A percentile compares a stretch with the other conserved stretches of the same genome.
Conservation (phyloP, 495 filamentous ascomycete species). For the Staphylotrichum longicolle region DNA sequence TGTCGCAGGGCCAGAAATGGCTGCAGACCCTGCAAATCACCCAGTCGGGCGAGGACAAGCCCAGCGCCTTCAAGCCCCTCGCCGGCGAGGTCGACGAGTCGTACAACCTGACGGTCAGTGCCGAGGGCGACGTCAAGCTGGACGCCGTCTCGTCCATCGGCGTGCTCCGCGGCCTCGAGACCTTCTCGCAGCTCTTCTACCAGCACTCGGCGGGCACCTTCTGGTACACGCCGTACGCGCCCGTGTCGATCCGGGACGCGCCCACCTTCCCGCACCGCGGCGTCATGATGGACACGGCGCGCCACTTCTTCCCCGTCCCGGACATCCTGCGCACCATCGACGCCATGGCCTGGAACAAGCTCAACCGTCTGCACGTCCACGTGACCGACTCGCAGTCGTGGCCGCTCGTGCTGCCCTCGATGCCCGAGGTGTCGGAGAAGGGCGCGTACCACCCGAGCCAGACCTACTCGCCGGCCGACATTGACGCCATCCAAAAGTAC, state of each 20-base stretch:
- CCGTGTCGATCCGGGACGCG: conserved; percentile 61
- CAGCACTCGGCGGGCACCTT: conserved; percentile 53
- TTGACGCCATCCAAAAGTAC: conserved; percentile 64
- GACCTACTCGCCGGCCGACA: conserved; percentile 61
- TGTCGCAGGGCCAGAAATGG: conserved; percentile 41
- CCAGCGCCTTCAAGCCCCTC: conserved; percentile 54
- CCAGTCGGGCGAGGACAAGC: conserved; percentile 56
- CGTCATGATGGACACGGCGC: conserved; percentile 67
- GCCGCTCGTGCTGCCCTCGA: conserved; percentile 71
- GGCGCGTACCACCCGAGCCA: conserved; percentile 63
- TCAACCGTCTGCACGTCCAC: conserved; percentile 77
- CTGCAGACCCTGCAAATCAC: conserved; percentile 56
- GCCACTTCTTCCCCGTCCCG: conserved; percentile 60
- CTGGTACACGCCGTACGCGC: conserved; percentile 64
- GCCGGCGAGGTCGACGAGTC: conserved; percentile 68
- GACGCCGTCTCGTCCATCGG: conserved; percentile 62
- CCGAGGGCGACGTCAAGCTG: conserved; percentile 56
- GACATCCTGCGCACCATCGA: conserved; percentile 71
- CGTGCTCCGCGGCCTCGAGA: conserved; percentile 63
- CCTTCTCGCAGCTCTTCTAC: conserved; percentile 76
- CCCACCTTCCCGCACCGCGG: conserved; percentile 72
- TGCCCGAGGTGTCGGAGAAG: conserved; percentile 65
- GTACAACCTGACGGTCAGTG: conserved; percentile 60
- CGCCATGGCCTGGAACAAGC: conserved; percentile 69
- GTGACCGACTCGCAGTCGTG: conserved; percentile 80